Percentiles rank a stretch among this genome's conserved stretches.
Evolutionary conservation across 805 yeast genomes (phyloP).

Genomic region (Ogataea neopini): DNA sequence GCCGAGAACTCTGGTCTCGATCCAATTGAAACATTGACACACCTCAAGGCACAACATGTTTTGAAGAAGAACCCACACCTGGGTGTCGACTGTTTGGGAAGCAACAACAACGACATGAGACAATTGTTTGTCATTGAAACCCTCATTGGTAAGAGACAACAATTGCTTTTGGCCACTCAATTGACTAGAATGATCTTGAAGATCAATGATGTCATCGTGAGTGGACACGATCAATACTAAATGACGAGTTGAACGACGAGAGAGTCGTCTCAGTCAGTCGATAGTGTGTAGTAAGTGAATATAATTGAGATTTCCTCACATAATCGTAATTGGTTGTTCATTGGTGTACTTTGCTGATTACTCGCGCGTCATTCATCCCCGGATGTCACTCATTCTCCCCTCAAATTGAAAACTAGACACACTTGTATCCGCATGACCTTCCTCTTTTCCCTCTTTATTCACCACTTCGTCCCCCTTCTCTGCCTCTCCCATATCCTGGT

Average conservation of each 20-base stretch:
- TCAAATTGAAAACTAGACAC: conserved; percentile 28
- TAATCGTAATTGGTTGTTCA: neutral
- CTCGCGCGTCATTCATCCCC: conserved; percentile 2
- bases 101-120: conserved; percentile 88
- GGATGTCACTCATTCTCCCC: conserved; percentile 29
- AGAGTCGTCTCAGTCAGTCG: too few relatives aligned
- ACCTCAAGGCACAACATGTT: conserved; percentile 81
- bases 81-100: conserved; percentile 94
- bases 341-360: neutral
- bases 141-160: conserved; percentile 95
- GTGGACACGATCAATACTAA: conserved; percentile 35
- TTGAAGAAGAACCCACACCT: conserved; percentile 66
- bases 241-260: neutral
- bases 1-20: conserved; percentile 97
- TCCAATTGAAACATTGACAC: conserved; percentile 87
- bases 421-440: conserved; percentile 9
- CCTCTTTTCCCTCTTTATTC: neutral
- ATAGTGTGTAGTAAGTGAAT: too few relatives aligned
- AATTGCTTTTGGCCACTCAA: conserved; percentile 92
- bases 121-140: conserved; percentile 95
- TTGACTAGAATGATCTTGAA: conserved; percentile 96
- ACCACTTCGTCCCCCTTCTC: neutral
- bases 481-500: neutral
- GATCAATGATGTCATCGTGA: conserved; percentile 93
- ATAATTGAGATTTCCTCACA: too few relatives aligned